These are phyloP conservation scores for Usnea hakonensis DNA, from an alignment of 495 filamentous ascomycete species.

Conservation along the genomic window DNA sequence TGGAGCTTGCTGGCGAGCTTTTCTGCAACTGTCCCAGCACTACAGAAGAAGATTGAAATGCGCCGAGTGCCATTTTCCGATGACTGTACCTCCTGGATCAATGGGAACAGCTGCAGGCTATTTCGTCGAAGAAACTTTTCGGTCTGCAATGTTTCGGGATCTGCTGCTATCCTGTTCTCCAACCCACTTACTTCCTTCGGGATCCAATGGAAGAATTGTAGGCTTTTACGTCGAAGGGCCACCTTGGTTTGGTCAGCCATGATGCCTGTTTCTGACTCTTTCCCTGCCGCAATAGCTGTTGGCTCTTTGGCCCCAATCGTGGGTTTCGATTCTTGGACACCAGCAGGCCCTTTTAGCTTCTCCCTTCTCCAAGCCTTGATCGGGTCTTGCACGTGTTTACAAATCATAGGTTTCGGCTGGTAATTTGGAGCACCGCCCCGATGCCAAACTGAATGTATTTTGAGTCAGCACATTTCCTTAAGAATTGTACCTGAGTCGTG, in stretches of 20 bases:
- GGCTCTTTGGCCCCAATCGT: background rate
- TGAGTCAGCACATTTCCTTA: too few relatives aligned
- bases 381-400: slow-evolving; percentile 24
- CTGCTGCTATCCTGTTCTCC: too few relatives aligned
- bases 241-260: background rate
- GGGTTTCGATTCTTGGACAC: background rate
- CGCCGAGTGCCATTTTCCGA: background rate
- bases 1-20: slow-evolving; percentile 24
- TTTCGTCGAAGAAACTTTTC: background rate
- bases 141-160: background rate
- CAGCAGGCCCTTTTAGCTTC: background rate
- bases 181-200: background rate
- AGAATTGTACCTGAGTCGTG: too few relatives aligned
- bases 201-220: background rate
- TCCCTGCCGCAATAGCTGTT: background rate
- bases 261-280: background rate
- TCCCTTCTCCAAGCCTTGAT: slow-evolving; percentile 25
- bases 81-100: background rate
- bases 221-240: background rate
- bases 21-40: slow-evolving; percentile 23
- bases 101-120: background rate
- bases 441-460: too few relatives aligned
- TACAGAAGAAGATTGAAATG: slow-evolving; percentile 23
- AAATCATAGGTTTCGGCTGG: slow-evolving; percentile 29
- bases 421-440: slow-evolving; percentile 27